Percentiles rank a stretch among this genome's conserved stretches.
Evolutionary conservation across 768 basidiomycete species (phyloP).

Genomic region (Krasilnikovozyma curviuscula): DNA sequence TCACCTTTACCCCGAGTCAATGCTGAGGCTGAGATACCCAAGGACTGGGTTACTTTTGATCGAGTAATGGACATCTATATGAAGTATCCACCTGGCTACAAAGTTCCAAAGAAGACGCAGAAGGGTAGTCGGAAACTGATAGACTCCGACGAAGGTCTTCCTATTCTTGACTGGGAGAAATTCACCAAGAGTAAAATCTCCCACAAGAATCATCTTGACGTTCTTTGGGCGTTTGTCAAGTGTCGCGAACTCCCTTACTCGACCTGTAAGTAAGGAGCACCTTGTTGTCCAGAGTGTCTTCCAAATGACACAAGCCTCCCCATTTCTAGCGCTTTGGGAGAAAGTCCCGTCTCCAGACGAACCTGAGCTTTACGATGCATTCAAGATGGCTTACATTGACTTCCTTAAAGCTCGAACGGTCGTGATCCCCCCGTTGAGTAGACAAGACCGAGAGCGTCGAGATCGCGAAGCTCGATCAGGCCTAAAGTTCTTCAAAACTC

Average conservation of each 20-base stretch:
- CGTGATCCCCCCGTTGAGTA: constrained; percentile 35
- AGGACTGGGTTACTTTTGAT: constrained; percentile 46
- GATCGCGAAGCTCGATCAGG: constrained; percentile 24
- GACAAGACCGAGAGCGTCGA: constrained; percentile 18
- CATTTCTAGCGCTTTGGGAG: too few species aligned
- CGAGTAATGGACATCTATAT: constrained; percentile 67
- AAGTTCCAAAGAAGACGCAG: constrained; percentile 18
- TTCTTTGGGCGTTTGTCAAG: constrained; percentile 7
- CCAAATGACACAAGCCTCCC: constrained; percentile 86
- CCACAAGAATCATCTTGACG: too few species aligned
- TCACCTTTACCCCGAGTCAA: neutral
- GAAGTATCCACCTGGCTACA: constrained; percentile 32
- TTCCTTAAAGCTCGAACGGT: constrained; percentile 48
- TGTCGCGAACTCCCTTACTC: constrained; percentile 5
- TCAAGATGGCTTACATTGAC: constrained; percentile 43
- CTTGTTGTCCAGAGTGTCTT: neutral
- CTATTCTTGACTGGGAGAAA: too few species aligned
- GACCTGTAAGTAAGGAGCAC: neutral
- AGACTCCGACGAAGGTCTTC: constrained; percentile 19
- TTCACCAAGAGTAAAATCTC: too few species aligned
- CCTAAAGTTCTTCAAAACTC: constrained; percentile 33
- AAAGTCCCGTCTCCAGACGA: constrained; percentile 32
- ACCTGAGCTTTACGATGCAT: constrained; percentile 42
- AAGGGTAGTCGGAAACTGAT: constrained; percentile 18
- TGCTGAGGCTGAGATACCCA: neutral